Percentiles rank a stretch among this genome's conserved stretches.
These are phyloP conservation scores for Taphrina sp. DNA, from an alignment of 1,139 yeast species.

Conservation along the genomic window DNA sequence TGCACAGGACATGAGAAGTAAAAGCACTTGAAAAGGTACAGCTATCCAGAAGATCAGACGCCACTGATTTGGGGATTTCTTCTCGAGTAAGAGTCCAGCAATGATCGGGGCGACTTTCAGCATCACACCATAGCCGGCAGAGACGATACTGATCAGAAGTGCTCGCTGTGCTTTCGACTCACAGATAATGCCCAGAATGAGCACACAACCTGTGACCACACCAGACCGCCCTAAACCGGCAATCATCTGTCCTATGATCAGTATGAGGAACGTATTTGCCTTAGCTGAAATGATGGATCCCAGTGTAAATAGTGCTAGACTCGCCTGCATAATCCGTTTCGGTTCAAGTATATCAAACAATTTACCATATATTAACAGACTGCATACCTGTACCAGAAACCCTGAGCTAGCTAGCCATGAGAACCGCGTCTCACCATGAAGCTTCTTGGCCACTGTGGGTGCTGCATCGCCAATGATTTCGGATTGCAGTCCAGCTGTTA, in stretches of 20 bases:
- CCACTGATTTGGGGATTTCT: conserved; percentile 12
- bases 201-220: conserved; percentile 11
- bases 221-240: conserved; percentile 26
- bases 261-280: background rate
- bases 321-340: conserved; percentile 6
- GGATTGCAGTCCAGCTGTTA: conserved; percentile 21
- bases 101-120: conserved; percentile 24
- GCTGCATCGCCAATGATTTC: conserved; percentile 29
- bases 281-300: conserved; percentile 18
- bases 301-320: background rate
- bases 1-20: conserved; percentile 5
- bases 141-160: conserved; percentile 10
- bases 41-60: conserved; percentile 21
- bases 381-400: conserved; percentile 11
- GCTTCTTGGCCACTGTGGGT: conserved; percentile 8
- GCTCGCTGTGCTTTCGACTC: conserved; percentile 9
- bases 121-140: conserved; percentile 24
- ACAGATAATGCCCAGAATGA: conserved; percentile 18
- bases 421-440: conserved; percentile 8
- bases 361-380: conserved; percentile 13
- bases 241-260: conserved; percentile 20
- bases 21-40: conserved; percentile 13
- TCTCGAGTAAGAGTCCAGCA: conserved; percentile 18
- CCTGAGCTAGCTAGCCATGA: conserved; percentile 27
- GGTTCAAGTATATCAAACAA: conserved; percentile 22